Evolutionary conservation across 2,329 filamentous ascomycete species (phyloP).

Genomic region (Claviceps sp.): DNA sequence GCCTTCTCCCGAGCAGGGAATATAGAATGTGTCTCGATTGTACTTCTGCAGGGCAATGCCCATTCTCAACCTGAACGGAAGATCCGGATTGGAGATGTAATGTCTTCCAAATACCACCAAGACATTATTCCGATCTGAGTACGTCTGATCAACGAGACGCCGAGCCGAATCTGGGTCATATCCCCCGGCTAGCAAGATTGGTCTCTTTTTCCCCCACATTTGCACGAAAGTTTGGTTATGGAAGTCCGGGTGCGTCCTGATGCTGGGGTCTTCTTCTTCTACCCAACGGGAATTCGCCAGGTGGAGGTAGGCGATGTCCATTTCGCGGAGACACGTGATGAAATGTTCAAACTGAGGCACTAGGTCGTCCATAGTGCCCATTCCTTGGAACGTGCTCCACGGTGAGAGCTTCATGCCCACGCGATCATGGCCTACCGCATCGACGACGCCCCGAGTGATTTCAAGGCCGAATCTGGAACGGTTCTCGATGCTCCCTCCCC

Average conservation of each 20-base stretch:
- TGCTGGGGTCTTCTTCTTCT: not conserved
- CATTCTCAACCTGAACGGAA: slow-evolving; percentile 14
- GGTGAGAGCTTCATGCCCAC: slow-evolving; percentile 46
- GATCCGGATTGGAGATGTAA: slow-evolving; percentile 19
- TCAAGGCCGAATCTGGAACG: slow-evolving; percentile 39
- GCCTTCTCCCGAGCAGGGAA: slow-evolving; percentile 10
- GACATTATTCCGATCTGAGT: slow-evolving; percentile 16
- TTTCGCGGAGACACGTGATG: slow-evolving; percentile 32
- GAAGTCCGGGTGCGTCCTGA: not conserved
- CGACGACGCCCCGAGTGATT: slow-evolving; percentile 25
- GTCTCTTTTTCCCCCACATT: not conserved
- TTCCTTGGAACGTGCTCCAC: slow-evolving; percentile 46
- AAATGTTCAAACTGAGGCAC: slow-evolving; percentile 49
- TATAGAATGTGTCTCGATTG: slow-evolving; percentile 17
- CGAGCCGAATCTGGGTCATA: slow-evolving; percentile 1
- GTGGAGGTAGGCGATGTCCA: slow-evolving; percentile 48
- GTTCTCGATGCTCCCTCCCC: slow-evolving; percentile 39
- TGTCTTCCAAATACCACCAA: slow-evolving; percentile 17
- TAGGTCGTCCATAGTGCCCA: slow-evolving; percentile 47
- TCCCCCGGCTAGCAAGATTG: slow-evolving; percentile 1
- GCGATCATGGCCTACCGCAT: slow-evolving; percentile 33
- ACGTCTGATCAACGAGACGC: slow-evolving; percentile 14
- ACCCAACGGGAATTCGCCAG: slow-evolving; percentile 41
- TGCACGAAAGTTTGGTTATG: not conserved
- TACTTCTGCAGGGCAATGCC: slow-evolving; percentile 15